Conservation (phyloP, 202 grass and related monocot species). For the Eragrostis tef region DNA sequence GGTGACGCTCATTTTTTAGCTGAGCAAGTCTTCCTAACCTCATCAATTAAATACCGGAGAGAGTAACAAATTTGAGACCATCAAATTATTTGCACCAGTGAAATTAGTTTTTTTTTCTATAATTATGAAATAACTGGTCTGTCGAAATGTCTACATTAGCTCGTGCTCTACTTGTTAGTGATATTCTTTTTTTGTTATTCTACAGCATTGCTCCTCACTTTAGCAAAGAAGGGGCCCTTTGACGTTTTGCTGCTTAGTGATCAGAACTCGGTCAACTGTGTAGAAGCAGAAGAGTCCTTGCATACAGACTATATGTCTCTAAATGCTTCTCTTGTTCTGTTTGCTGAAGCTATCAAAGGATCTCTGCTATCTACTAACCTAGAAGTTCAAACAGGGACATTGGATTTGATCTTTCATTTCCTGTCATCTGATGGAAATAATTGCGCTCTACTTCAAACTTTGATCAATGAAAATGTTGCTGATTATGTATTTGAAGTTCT, state of each 20-base stretch:
- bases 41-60: neutral
- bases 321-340: constrained; percentile 61
- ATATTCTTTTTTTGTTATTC: constrained; percentile 38
- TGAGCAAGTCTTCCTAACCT: neutral
- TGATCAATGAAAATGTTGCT: constrained; percentile 76
- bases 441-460: constrained; percentile 64
- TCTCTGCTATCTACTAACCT: constrained; percentile 81
- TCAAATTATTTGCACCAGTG: neutral
- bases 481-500: constrained; percentile 96
- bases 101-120: constrained; percentile 14
- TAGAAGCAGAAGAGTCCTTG: constrained; percentile 54
- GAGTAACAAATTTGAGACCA: neutral
- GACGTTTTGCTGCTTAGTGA: constrained; percentile 53
- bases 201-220: constrained; percentile 86
- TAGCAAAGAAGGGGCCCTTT: constrained; percentile 66
- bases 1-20: neutral
- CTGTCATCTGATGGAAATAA: constrained; percentile 65
- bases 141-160: constrained; percentile 15
- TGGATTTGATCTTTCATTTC: constrained; percentile 90
- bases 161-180: constrained; percentile 33
- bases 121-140: neutral
- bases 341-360: constrained; percentile 94
- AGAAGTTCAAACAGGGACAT: constrained; percentile 75
- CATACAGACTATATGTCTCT: constrained; percentile 51
- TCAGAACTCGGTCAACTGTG: constrained; percentile 42